Percentiles rank a stretch among this genome's conserved stretches.
phyloP scores from a whole-genome alignment of 2,329 filamentous ascomycete genomes.

The Ophiostoma perfectum region DNA sequence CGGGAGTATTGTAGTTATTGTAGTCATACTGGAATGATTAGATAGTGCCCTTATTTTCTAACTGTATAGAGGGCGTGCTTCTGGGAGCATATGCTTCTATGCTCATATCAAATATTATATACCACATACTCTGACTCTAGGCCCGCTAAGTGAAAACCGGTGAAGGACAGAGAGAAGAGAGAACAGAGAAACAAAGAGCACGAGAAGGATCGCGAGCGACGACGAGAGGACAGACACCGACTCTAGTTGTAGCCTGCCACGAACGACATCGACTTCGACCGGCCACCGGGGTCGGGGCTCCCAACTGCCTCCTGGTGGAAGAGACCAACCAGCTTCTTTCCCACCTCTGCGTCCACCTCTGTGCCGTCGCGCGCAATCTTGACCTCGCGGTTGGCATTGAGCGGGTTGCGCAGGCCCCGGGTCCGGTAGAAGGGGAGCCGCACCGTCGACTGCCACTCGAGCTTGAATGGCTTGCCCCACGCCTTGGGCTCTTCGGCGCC shows the following conservation, averaged over 20 bases:
- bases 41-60: too few relatives aligned
- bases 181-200: not conserved
- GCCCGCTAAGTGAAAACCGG: too few relatives aligned
- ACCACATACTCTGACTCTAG: too few relatives aligned
- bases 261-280: not conserved
- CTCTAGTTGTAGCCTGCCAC: not conserved
- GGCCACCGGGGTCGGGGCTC: not conserved
- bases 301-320: slow-evolving; percentile 53
- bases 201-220: too few relatives aligned
- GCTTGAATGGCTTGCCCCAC: slow-evolving; percentile 86
- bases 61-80: too few relatives aligned
- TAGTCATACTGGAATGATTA: too few relatives aligned
- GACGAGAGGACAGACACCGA: not conserved
- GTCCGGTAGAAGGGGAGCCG: slow-evolving; percentile 85
- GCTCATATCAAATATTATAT: too few relatives aligned
- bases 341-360: slow-evolving; percentile 79
- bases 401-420: slow-evolving; percentile 79
- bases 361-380: slow-evolving; percentile 95
- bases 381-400: slow-evolving; percentile 92
- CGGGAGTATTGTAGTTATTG: too few relatives aligned
- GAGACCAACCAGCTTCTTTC: slow-evolving; percentile 68
- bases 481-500: slow-evolving; percentile 51
- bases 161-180: not conserved
- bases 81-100: too few relatives aligned
- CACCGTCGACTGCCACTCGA: slow-evolving; percentile 83